Evolutionary conservation across 768 basidiomycete species (phyloP).

Genomic region (Tubosaeta sp.): DNA sequence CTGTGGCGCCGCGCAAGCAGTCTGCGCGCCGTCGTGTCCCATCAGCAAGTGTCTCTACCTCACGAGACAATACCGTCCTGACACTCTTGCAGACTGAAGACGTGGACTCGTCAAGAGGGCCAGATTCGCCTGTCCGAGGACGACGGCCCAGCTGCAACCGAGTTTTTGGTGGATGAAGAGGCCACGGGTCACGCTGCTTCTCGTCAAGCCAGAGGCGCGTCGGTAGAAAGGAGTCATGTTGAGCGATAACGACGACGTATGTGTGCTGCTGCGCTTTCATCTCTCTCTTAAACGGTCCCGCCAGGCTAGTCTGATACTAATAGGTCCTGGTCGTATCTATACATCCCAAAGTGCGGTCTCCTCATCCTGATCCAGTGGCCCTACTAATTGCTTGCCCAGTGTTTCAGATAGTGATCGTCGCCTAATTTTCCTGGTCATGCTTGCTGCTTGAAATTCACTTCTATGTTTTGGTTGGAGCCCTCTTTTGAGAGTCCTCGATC

Average conservation of each 20-base stretch:
- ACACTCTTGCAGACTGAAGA: conserved; percentile 45
- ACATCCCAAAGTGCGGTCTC: conserved; percentile 2
- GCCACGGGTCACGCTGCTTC: conserved; percentile 34
- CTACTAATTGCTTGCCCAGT: not conserved
- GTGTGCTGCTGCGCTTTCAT: not conserved
- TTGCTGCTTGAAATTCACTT: not conserved
- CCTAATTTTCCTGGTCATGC: not conserved
- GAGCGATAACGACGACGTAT: conserved; percentile 4
- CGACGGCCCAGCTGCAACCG: conserved; percentile 65
- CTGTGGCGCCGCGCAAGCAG: conserved; percentile 59
- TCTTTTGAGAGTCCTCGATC: not conserved
- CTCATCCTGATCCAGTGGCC: not conserved
- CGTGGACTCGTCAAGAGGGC: conserved; percentile 50
- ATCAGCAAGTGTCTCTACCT: conserved; percentile 42
- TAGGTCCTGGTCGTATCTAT: not conserved
- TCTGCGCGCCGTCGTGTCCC: conserved; percentile 55
- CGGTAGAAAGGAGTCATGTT: not conserved
- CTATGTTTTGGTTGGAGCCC: not conserved
- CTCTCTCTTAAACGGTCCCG: not conserved
- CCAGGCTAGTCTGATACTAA: not conserved
- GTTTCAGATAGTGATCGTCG: not conserved
- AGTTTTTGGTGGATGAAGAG: conserved; percentile 59
- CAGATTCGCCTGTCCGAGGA: conserved; percentile 65
- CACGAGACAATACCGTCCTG: not conserved
- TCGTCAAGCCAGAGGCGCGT: conserved; percentile 9